Percentiles rank a stretch among this genome's conserved stretches.
These are phyloP conservation scores for Xylaria telfairii DNA, from an alignment of 495 filamentous ascomycete genomes.

Conservation along the genomic window DNA sequence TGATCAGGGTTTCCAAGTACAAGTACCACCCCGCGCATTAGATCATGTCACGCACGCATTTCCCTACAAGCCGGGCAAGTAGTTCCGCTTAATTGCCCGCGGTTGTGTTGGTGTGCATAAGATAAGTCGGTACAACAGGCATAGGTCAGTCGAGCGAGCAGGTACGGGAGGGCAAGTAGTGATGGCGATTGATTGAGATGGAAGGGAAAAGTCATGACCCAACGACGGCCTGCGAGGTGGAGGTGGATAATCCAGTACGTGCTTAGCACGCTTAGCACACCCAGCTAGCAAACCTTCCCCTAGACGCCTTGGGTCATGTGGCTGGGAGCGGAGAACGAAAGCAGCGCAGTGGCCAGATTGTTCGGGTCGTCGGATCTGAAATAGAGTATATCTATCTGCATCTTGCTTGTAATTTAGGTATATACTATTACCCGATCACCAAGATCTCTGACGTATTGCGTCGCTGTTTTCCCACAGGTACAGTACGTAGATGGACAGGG, in stretches of 20 bases:
- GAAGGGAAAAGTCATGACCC: neutral
- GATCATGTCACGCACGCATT: conserved; percentile 15
- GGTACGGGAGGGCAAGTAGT: neutral
- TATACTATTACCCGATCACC: neutral
- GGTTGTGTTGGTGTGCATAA: neutral
- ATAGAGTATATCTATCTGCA: neutral
- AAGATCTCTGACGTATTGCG: neutral
- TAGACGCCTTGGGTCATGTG: neutral
- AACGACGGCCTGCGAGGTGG: neutral
- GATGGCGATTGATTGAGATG: neutral
- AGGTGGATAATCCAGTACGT: neutral
- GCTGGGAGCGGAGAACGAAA: neutral
- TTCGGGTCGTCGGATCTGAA: neutral
- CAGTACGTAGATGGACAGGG: neutral
- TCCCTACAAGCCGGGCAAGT: neutral
- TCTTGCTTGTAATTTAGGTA: neutral
- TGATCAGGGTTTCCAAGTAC: conserved; percentile 12
- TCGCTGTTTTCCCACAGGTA: neutral
- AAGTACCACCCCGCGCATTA: conserved; percentile 8
- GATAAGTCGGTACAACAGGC: neutral
- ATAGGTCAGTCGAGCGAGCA: neutral
- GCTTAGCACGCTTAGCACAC: neutral
- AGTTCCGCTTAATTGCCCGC: neutral
- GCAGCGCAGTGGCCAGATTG: too few relatives aligned
- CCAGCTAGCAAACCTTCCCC: too few relatives aligned